These are phyloP conservation scores for Colletotrichum costaricense DNA, from an alignment of 2,329 filamentous ascomycete genomes.

Conservation along the genomic window DNA sequence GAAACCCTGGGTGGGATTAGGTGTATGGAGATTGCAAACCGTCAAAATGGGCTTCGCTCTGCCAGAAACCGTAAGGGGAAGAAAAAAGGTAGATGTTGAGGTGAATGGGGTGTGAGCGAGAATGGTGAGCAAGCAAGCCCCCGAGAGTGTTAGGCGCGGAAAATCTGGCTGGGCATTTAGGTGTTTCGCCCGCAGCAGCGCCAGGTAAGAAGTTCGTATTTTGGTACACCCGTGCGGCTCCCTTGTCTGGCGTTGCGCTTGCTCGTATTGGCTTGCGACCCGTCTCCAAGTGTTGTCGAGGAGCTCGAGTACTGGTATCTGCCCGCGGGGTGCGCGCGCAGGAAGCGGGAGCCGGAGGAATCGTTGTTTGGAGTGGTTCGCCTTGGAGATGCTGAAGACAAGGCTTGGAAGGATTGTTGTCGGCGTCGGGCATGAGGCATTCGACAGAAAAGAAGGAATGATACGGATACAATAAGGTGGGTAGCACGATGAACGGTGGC, in stretches of 20 bases:
- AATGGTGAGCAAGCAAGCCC: slow-evolving; percentile 5
- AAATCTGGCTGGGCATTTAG: slow-evolving; percentile 1
- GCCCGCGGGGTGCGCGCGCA: not conserved
- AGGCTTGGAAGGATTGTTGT: not conserved
- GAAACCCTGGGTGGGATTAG: slow-evolving; percentile 9
- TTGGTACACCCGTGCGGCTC: slow-evolving; percentile 16
- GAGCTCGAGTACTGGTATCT: not conserved
- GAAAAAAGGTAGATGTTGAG: not conserved
- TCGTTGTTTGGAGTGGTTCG: not conserved
- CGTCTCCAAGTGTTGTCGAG: not conserved
- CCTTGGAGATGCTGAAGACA: not conserved
- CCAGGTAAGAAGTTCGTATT: slow-evolving; percentile 17
- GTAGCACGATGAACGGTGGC: slow-evolving; percentile 18
- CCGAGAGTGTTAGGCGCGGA: slow-evolving; percentile 6
- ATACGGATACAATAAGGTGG: not conserved
- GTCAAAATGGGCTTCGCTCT: not conserved
- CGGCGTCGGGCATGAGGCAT: not conserved
- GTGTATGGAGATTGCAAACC: not conserved
- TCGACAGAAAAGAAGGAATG: not conserved
- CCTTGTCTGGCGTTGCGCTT: slow-evolving; percentile 6
- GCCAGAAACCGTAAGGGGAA: not conserved
- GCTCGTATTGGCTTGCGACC: slow-evolving; percentile 23
- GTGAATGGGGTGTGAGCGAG: not conserved
- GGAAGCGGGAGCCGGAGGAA: not conserved
- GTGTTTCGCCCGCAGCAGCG: slow-evolving; percentile 9